Conservation (phyloP, 805 yeast genomes). For the Yarrowia yakushimensis region DNA sequence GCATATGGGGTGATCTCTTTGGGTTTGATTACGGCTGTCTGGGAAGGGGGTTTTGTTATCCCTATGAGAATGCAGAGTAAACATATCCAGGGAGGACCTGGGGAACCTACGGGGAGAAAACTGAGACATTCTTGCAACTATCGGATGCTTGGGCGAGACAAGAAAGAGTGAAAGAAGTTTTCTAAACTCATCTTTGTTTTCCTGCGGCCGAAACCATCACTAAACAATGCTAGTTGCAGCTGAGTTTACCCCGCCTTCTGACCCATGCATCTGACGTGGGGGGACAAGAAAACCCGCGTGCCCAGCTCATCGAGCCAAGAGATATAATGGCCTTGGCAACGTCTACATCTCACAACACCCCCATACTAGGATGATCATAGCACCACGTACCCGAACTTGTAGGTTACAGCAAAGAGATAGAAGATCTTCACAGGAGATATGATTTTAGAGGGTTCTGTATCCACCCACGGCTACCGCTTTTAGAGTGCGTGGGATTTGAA, state of each 20-base stretch:
- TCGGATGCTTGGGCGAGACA: no score
- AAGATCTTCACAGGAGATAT: not conserved
- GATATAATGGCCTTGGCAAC: not conserved
- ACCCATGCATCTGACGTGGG: slow-evolving; percentile 8
- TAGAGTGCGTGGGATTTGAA: not conserved
- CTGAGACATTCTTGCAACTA: no score
- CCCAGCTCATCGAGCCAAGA: slow-evolving; percentile 15
- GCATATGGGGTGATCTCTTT: slow-evolving; percentile 1
- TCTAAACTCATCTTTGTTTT: not conserved
- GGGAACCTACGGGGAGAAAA: no score
- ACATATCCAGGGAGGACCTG: not conserved
- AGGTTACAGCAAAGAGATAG: not conserved
- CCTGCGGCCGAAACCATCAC: not conserved
- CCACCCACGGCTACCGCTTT: not conserved
- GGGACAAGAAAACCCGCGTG: not conserved
- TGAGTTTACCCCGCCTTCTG: slow-evolving; percentile 18
- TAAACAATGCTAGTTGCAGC: not conserved
- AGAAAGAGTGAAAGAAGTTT: not conserved
- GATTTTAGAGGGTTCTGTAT: not conserved
- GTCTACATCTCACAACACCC: not conserved
- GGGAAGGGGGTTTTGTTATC: not conserved
- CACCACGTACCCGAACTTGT: no score
- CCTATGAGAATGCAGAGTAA: not conserved
- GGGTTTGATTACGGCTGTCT: not conserved
- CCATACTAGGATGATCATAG: no score